Percentiles rank a stretch among this genome's conserved stretches.
Evolutionary conservation across 805 yeast genomes (phyloP).

Genomic region (Candida suzukii): DNA sequence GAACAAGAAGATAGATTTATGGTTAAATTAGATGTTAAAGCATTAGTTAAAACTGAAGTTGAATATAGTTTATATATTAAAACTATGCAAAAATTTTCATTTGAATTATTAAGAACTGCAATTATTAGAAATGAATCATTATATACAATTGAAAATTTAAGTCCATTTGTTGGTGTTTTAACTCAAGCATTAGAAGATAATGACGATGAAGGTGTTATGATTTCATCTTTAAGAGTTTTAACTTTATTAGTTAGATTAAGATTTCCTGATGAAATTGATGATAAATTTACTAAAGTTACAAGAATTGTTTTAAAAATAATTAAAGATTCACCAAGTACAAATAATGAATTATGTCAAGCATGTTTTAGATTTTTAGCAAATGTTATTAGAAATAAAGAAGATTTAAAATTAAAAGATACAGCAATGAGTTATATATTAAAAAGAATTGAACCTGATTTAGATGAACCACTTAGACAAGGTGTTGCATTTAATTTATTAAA

Average conservation of each 20-base stretch:
- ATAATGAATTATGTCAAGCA: conserved; percentile 72
- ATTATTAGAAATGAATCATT: conserved; percentile 56
- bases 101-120: conserved; percentile 70
- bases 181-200: conserved; percentile 47
- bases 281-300: conserved; percentile 51
- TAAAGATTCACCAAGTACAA: conserved; percentile 71
- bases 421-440: conserved; percentile 70
- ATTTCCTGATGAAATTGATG: conserved; percentile 48
- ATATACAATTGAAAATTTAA: conserved; percentile 50
- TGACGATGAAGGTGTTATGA: conserved; percentile 71
- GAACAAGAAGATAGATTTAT: conserved; percentile 51
- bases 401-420: conserved; percentile 56
- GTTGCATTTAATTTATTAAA: conserved; percentile 79
- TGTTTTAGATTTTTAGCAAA: conserved; percentile 68
- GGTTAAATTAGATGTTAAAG: conserved; percentile 63
- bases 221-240: conserved; percentile 59
- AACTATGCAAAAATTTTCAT: conserved; percentile 65
- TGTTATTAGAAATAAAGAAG: conserved; percentile 61
- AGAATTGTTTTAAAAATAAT: conserved; percentile 55
- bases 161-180: conserved; percentile 70
- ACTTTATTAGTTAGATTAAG: conserved; percentile 49
- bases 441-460: conserved; percentile 76
- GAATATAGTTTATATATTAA: conserved; percentile 51
- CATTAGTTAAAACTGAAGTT: conserved; percentile 38
- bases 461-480: conserved; percentile 85